Conservation (phyloP, 805 yeast species). For the Kurtzmaniella cleridarum region DNA sequence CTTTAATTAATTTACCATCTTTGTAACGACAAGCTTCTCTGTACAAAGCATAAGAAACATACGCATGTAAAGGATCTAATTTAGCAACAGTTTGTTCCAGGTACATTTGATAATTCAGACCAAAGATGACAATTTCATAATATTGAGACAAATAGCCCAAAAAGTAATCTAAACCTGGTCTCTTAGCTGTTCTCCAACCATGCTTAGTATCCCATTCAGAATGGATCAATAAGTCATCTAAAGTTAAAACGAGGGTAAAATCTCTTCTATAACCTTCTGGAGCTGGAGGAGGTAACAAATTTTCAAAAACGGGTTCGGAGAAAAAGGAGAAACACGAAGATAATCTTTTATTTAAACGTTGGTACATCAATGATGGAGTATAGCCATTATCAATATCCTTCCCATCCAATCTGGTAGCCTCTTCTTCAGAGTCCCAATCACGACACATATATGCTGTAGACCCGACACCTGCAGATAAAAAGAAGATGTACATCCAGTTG, state of each 20-base stretch:
- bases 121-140: conserved; percentile 90
- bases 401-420: conserved; percentile 45
- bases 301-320: conserved; percentile 90
- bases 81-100: conserved; percentile 80
- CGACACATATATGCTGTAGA: conserved; percentile 63
- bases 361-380: conserved; percentile 57
- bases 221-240: conserved; percentile 88
- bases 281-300: conserved; percentile 89
- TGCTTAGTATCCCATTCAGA: conserved; percentile 85
- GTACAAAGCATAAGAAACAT: conserved; percentile 78
- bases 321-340: conserved; percentile 74
- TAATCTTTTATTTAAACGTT: conserved; percentile 66
- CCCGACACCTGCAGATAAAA: conserved; percentile 47
- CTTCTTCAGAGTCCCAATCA: conserved; percentile 80
- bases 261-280: conserved; percentile 90
- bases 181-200: conserved; percentile 98
- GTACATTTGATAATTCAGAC: conserved; percentile 79
- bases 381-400: conserved; percentile 62
- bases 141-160: conserved; percentile 90
- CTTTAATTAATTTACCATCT: conserved; percentile 88
- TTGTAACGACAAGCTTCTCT: conserved; percentile 87
- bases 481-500: conserved; percentile 55
- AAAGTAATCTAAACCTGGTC: conserved; percentile 98
- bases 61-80: conserved; percentile 90
- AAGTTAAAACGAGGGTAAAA: conserved; percentile 76